Evolutionary conservation across 805 yeast genomes (phyloP), one percentile per base, ranked within the genome.

Genomic region (Schizosaccharomyces osmophilus): DNA sequence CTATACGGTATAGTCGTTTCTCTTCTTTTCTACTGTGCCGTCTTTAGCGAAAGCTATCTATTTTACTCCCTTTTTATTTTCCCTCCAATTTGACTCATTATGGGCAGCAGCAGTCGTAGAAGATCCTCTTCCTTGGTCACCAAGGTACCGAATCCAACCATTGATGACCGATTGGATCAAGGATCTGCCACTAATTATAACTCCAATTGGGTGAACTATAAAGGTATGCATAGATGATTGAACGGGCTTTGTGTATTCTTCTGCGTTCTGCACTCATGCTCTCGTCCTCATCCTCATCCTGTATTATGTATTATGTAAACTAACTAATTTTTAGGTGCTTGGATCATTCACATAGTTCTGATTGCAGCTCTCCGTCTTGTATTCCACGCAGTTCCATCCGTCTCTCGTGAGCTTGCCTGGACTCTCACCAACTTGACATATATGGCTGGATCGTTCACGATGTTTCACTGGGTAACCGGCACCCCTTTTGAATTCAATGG

Each of bases 381-480:
- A 64, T 89, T 79, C 72, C 87, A 87, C 70, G 76, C 87, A 64
- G 74, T 90, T 54, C 90, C 95, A 1, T 82, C 84, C n/a, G 79
- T 86, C 61, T 81, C 83, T 64, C 82, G 80, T 62, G 94, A 89
- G 70, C 79, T 88, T 78, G 79, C 85, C 63, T 90, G 98, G 98
- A 87, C 97, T 1, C 73, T 93, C 66, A 90, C 97, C 5, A 93
- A 90, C 69, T 79, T 84, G 60, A 83, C 95, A 5, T 90, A 90
- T 71, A 90, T 59, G 61, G 24, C 51, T 15, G 54, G 48, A 15
- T 83, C 94, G 0, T 93, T 88, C 71, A 81, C 90, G 64, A 93
- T 90, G 97, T 93, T 90, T 71, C 98, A 90, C 72, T 84, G 86
- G 70, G 87, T 93, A 57, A 93, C 90, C 68, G 98, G 98, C 48